Evolutionary conservation across 805 yeast species (phyloP).

Genomic region (Debaryomyces prosopidis): DNA sequence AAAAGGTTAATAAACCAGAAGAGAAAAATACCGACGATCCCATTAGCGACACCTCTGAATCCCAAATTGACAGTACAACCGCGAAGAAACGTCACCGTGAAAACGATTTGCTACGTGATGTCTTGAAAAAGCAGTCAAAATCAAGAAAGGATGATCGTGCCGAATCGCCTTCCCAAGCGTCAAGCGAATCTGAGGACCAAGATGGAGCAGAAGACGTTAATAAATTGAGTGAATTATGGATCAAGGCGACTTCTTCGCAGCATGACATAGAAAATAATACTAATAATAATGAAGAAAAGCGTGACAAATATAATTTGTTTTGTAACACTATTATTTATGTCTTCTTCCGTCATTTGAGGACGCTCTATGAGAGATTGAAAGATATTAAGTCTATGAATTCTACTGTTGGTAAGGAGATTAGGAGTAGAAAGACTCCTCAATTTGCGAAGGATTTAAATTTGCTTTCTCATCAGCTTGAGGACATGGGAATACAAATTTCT

Average conservation of each 20-base stretch:
- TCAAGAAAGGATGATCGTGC: slow-evolving; percentile 35
- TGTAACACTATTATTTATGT: slow-evolving; percentile 87
- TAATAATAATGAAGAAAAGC: slow-evolving; percentile 26
- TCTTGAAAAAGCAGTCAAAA: slow-evolving; percentile 52
- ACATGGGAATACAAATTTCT: slow-evolving; percentile 71
- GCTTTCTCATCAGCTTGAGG: slow-evolving; percentile 76
- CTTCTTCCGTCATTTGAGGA: slow-evolving; percentile 82
- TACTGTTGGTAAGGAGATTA: slow-evolving; percentile 72
- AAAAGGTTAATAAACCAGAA: neutral
- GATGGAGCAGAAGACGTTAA: slow-evolving; percentile 33
- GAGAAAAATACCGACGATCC: slow-evolving; percentile 6
- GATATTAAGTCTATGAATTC: slow-evolving; percentile 75
- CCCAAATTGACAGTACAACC: slow-evolving; percentile 15
- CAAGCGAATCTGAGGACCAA: slow-evolving; percentile 33
- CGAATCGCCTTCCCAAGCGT: slow-evolving; percentile 26
- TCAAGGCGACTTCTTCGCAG: slow-evolving; percentile 35
- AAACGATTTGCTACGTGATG: slow-evolving; percentile 58
- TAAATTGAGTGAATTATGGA: slow-evolving; percentile 44
- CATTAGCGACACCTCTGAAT: slow-evolving; percentile 12
- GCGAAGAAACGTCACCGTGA: slow-evolving; percentile 55
- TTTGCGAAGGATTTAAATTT: slow-evolving; percentile 88
- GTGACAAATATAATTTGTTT: slow-evolving; percentile 73
- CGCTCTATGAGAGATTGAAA: slow-evolving; percentile 73
- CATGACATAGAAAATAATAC: slow-evolving; percentile 27
- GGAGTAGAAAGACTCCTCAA: slow-evolving; percentile 58